Conservation (phyloP, 2,329 filamentous ascomycete species). For the Aureobasidium sp. region DNA sequence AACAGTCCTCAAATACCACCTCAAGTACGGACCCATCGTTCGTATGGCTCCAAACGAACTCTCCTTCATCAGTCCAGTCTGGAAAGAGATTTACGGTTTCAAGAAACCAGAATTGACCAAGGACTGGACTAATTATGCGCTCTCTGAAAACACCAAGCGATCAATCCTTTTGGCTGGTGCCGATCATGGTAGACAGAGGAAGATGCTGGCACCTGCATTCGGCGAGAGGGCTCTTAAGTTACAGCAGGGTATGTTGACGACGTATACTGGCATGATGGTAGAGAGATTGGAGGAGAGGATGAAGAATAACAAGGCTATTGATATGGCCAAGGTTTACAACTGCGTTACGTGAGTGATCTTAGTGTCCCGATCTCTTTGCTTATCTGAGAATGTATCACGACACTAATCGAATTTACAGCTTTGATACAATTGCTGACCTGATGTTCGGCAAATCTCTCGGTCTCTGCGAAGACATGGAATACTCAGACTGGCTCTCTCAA, state of each 20-base stretch:
- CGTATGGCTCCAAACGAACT: constrained; percentile 36
- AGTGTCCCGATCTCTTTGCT: too few species aligned
- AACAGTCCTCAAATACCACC: constrained; percentile 24
- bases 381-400: neutral
- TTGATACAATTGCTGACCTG: constrained; percentile 34
- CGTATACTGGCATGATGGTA: constrained; percentile 35
- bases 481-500: constrained; percentile 5
- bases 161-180: constrained; percentile 24
- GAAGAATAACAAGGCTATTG: constrained; percentile 18
- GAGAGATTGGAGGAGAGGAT: constrained; percentile 24
- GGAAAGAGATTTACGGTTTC: constrained; percentile 31
- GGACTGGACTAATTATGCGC: constrained; percentile 11
- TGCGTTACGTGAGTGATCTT: constrained; percentile 25
- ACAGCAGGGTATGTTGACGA: constrained; percentile 35
- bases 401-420: constrained; percentile 18
- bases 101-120: constrained; percentile 16
- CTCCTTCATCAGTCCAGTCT: constrained; percentile 28
- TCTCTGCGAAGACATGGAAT: constrained; percentile 11
- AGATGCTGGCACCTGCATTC: constrained; percentile 35
- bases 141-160: neutral
- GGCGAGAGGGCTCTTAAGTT: constrained; percentile 35
- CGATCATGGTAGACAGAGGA: constrained; percentile 30
- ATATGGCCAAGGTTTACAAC: constrained; percentile 30
- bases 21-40: constrained; percentile 33
- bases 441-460: constrained; percentile 29